Conservation (phyloP, 192 early-diverging fungal genomes). For the Entophlyctis helioformis region DNA sequence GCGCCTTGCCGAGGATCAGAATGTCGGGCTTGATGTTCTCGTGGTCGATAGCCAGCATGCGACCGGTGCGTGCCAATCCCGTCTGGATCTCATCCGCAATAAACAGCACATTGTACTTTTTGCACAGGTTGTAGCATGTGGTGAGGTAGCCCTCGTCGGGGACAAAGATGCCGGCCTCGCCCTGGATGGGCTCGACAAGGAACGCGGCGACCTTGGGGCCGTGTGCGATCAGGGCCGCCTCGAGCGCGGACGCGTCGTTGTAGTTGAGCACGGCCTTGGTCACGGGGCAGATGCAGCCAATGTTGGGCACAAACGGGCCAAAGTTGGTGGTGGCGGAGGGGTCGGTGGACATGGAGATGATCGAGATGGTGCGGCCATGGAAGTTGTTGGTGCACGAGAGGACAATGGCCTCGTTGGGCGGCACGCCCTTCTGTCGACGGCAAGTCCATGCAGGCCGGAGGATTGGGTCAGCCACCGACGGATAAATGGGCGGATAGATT, state of each 20-base stretch:
- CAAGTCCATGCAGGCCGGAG: too few species aligned
- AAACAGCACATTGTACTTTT: conserved; percentile 93
- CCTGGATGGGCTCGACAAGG: conserved; percentile 98
- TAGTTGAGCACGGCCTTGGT: conserved; percentile 63
- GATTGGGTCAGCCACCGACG: too few species aligned
- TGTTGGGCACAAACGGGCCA: conserved; percentile 87
- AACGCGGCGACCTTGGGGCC: conserved; percentile 81
- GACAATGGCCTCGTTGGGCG: conserved; percentile 67
- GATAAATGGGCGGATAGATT: too few species aligned
- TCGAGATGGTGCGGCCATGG: conserved; percentile 87
- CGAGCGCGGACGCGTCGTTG: conserved; percentile 78
- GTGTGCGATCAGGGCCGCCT: conserved; percentile 71
- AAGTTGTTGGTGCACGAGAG: conserved; percentile 83
- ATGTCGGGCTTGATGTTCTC: conserved; percentile 89
- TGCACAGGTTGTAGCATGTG: conserved; percentile 81
- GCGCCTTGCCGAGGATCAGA: conserved; percentile 93
- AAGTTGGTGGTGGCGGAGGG: conserved; percentile 70
- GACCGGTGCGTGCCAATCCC: conserved; percentile 87
- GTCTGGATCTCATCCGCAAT: conserved; percentile 99
- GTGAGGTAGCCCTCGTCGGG: conserved; percentile 88
- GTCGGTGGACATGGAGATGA: conserved; percentile 94
- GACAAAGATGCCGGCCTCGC: conserved; percentile 93
- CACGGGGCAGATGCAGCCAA: conserved; percentile 68
- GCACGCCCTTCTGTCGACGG: conserved; percentile 56
- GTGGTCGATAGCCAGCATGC: conserved; percentile 87